Conservation (phyloP, 441 rosid species). For the Breynia disticha region DNA sequence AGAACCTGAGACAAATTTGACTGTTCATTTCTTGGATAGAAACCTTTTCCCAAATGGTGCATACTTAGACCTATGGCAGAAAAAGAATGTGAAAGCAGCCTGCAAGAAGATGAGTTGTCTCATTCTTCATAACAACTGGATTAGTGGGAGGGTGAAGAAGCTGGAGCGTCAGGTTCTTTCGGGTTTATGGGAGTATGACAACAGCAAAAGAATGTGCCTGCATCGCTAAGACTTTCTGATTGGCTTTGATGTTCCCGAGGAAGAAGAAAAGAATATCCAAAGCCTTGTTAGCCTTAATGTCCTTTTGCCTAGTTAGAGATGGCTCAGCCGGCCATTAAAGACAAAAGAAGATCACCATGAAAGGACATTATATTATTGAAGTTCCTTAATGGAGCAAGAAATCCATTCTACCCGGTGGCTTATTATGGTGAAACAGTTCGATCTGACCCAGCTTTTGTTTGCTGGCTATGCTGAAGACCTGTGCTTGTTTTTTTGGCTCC, state of each 20-base stretch:
- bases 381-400: too few relatives aligned
- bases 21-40: constrained; percentile 67
- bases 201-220: constrained; percentile 58
- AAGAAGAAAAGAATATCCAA: background rate
- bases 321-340: constrained; percentile 29
- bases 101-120: constrained; percentile 56
- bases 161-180: constrained; percentile 66
- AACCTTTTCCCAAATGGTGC: constrained; percentile 90
- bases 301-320: constrained; percentile 1
- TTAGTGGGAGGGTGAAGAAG: constrained; percentile 77
- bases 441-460: too few relatives aligned
- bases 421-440: too few relatives aligned
- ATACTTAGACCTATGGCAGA: constrained; percentile 59
- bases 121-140: constrained; percentile 80
- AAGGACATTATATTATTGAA: background rate
- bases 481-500: background rate
- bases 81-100: constrained; percentile 42
- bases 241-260: background rate
- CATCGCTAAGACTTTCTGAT: constrained; percentile 15
- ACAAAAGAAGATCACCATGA: constrained; percentile 20
- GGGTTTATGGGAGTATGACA: constrained; percentile 81
- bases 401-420: too few relatives aligned
- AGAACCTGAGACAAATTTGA: constrained; percentile 67
- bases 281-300: too few relatives aligned
- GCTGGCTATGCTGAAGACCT: too few relatives aligned